Base-by-base conservation (phyloP, 306 rosid genomes). In the Acmispon strigosus region DNA sequence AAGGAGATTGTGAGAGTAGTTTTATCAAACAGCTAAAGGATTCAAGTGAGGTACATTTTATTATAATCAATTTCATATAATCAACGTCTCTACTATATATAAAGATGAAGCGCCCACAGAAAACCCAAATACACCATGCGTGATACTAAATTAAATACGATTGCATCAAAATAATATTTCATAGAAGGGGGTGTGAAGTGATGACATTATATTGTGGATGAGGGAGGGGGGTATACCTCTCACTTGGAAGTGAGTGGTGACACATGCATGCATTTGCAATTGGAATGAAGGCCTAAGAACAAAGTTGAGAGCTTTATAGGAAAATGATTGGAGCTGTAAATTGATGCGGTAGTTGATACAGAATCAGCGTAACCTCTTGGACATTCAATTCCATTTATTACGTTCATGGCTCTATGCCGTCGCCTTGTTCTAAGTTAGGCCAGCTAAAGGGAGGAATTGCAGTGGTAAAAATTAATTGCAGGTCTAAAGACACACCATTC, bases 51-150 rank as follows among this genome's bases (percentile, higher is more conserved):
- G 7, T 4, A 32, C 7, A 32, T 4, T 32, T 6, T 6, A 32
- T 32, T 6, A 32, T 4, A 32, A 32, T 36, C 41, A 36, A 36
- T 36, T 36, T 36, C 49, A 60, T 4, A 17, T 41, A 41, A 39
- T 18, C 67, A 42, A 42, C 14, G 16, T 19, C 8, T 24, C 27
- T 55, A 49, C 8, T 49, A 15, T 49, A 17, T 50, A 3, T 5
- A 8, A 73, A 72, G 32, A n/a, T n/a, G n/a, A n/a, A n/a, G n/a
- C n/a, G 64, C 72, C 50, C 79, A 32, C 66, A 8, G 51, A 42
- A 63, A 74, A 51, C 15, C 4, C 78, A 20, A 22, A 6, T 36
- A 22, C 2, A 22, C 24, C 24, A 22, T 22, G 2, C 24, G 1
- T 22, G 24, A 22, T 22, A 1, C 1, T 1, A 22, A 43, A 20